Evolutionary conservation across 1,284 basidiomycete genomes (phyloP).

Genomic region (Cryptococcus jaspeensis): DNA sequence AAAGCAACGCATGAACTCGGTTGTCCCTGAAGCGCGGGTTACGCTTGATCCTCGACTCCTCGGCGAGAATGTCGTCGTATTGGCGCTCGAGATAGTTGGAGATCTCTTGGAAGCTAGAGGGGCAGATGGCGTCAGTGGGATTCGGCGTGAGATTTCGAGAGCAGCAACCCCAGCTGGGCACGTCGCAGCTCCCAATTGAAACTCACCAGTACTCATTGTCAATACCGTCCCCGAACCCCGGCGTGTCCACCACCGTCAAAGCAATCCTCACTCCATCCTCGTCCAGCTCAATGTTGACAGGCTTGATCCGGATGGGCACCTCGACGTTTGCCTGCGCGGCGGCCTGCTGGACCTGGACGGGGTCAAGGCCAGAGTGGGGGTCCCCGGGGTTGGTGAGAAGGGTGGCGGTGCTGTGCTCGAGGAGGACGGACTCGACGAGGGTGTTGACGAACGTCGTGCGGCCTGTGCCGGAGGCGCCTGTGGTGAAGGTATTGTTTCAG

Average conservation of each 20-base stretch:
- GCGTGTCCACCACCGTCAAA: conserved; percentile 97
- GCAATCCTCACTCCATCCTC: conserved; percentile 98
- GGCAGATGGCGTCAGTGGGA: not conserved
- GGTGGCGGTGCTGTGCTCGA: conserved; percentile 55
- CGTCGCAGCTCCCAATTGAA: too few species aligned
- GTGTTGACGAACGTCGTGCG: conserved; percentile 98
- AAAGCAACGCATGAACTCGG: conserved; percentile 90
- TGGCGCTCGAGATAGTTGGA: conserved; percentile 96
- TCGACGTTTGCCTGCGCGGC: conserved; percentile 85
- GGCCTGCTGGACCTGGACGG: conserved; percentile 50
- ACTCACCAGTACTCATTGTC: conserved; percentile 97
- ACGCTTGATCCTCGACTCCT: conserved; percentile 99
- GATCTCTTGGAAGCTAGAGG: conserved; percentile 95
- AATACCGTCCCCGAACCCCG: conserved; percentile 98
- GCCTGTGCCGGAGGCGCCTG: conserved; percentile 89
- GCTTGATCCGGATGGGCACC: conserved; percentile 93
- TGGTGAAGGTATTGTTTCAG: not conserved
- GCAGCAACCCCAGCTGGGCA: too few species aligned
- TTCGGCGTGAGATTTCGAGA: too few species aligned
- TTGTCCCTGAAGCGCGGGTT: conserved; percentile 99
- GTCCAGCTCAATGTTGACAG: conserved; percentile 83
- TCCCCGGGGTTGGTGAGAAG: conserved; percentile 52
- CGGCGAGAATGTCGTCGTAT: conserved; percentile 98
- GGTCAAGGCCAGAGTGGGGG: conserved; percentile 80
- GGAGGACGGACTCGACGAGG: conserved; percentile 87